Evolutionary conservation across 2,329 filamentous ascomycete species (phyloP), one percentile per base, ranked within the genome.

Genomic region (Xylaria sp.): DNA sequence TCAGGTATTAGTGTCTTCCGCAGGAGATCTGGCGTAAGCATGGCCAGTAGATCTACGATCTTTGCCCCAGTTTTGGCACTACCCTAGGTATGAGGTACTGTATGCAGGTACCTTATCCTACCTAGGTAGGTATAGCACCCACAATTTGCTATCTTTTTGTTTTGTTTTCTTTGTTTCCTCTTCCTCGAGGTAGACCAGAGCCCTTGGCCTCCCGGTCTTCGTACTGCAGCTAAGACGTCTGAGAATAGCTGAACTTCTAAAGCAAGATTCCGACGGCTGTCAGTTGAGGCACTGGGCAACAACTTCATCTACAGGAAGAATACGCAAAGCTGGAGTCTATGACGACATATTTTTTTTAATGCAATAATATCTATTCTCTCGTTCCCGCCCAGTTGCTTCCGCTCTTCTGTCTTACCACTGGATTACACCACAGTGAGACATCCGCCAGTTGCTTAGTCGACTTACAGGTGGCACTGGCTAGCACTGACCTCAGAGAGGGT

Each of bases 111-210:
- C 51, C 44, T 39, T 51, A 49, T 53, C 36, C 33, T 56, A 45
- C 20, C 51, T 29, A 53, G 15, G 27, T 58, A 44, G 53, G 49
- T 50, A 47, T 49, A 36, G 49, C 59, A 66, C 56, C 65, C 63
- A 68, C 61, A 66, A 62, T 63, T 55, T 66, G 25, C 54, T 33
- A 42, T 62, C 47, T 44, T 50, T 49, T 44, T 36, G n/a, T 36
- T 51, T 42, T 53, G 27, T 51, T 31, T 27, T 15, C n/a, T 20
- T 27, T n/a, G 36, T 39, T 31, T 38, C 15, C 22, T n/a, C 27
- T 29, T 50, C 20, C 22, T 39, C 20, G 17, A 39, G 33, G 31
- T 39, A 39, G 31, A 31, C 17, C 22, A 20, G 49, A 49, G 6
- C n/a, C 20, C 17, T 25, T 55, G 7, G 3, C 5, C 6, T 7